phyloP scores from a whole-genome alignment of 2,329 filamentous ascomycete species.

The Colletotrichum ledebouriae region DNA sequence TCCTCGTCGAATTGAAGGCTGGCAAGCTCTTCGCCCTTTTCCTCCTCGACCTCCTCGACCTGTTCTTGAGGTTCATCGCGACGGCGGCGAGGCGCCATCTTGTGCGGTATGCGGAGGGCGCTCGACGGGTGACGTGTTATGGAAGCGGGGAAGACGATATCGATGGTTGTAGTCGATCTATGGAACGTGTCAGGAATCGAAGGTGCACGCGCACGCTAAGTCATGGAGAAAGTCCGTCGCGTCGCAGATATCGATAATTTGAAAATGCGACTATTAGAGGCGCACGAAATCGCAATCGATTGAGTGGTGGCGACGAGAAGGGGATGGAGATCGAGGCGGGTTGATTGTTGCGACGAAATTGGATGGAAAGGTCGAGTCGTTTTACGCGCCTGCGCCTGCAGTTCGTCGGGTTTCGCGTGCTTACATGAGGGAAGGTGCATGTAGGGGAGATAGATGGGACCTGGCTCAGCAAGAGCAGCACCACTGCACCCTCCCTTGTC shows the following conservation, averaged over 20 bases:
- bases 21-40: slow-evolving; percentile 47
- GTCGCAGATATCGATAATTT: slow-evolving; percentile 13
- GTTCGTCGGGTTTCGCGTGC: slow-evolving; percentile 43
- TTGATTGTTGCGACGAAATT: slow-evolving; percentile 41
- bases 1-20: slow-evolving; percentile 85
- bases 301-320: slow-evolving; percentile 36
- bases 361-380: slow-evolving; percentile 39
- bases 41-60: slow-evolving; percentile 43
- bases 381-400: slow-evolving; percentile 41
- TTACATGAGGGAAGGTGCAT: slow-evolving; percentile 38
- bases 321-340: slow-evolving; percentile 20
- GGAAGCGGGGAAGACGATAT: slow-evolving; percentile 40
- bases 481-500: slow-evolving; percentile 35
- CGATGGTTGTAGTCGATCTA: slow-evolving; percentile 35
- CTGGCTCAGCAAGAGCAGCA: background rate
- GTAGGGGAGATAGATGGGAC: slow-evolving; percentile 10
- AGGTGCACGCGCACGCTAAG: slow-evolving; percentile 31
- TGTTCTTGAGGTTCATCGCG: slow-evolving; percentile 41
- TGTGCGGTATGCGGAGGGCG: slow-evolving; percentile 27
- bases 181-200: slow-evolving; percentile 37
- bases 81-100: slow-evolving; percentile 42
- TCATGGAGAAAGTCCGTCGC: slow-evolving; percentile 33
- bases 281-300: slow-evolving; percentile 25
- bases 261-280: background rate
- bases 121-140: slow-evolving; percentile 37